These are phyloP conservation scores for Microcera coccophila DNA, from an alignment of 2,329 filamentous ascomycete species.

Conservation along the genomic window DNA sequence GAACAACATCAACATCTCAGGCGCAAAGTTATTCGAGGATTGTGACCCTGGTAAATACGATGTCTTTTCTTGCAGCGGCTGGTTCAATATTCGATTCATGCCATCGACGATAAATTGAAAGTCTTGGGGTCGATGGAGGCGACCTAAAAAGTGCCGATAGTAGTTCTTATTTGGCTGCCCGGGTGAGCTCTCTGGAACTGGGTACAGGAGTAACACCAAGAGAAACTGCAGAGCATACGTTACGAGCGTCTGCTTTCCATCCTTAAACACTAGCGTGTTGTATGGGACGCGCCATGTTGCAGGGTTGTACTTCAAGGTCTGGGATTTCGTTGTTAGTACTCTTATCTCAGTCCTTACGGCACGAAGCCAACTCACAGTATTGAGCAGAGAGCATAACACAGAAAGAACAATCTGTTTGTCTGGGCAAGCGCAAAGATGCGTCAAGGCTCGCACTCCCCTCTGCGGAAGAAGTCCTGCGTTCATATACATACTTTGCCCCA, in stretches of 20 bases:
- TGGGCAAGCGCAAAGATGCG: conserved; percentile 80
- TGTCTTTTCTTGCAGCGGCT: conserved; percentile 82
- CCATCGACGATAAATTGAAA: conserved; percentile 97
- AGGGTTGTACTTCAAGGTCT: conserved; percentile 94
- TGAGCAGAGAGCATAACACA: conserved; percentile 84
- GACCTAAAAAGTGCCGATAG: conserved; percentile 87
- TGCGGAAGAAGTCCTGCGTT: conserved; percentile 74
- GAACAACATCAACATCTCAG: conserved; percentile 94
- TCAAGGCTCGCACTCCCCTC: conserved; percentile 77
- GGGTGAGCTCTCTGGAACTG: conserved; percentile 72
- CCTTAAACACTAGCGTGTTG: conserved; percentile 86
- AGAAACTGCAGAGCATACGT: conserved; percentile 89
- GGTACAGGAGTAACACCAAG: conserved; percentile 80
- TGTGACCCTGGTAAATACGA: conserved; percentile 87
- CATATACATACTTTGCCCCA: conserved; percentile 92
- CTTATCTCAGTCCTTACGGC: neutral
- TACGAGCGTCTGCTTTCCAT: conserved; percentile 83
- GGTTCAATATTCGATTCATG: conserved; percentile 87
- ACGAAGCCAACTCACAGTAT: conserved; percentile 62
- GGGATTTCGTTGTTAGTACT: conserved; percentile 12
- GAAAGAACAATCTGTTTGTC: conserved; percentile 92
- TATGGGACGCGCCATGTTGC: conserved; percentile 92
- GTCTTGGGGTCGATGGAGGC: conserved; percentile 87
- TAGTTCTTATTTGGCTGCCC: conserved; percentile 75
- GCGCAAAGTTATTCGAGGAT: conserved; percentile 76